phyloP scores from a whole-genome alignment of 192 early-diverging fungal genomes.

The Linderina pennispora region DNA sequence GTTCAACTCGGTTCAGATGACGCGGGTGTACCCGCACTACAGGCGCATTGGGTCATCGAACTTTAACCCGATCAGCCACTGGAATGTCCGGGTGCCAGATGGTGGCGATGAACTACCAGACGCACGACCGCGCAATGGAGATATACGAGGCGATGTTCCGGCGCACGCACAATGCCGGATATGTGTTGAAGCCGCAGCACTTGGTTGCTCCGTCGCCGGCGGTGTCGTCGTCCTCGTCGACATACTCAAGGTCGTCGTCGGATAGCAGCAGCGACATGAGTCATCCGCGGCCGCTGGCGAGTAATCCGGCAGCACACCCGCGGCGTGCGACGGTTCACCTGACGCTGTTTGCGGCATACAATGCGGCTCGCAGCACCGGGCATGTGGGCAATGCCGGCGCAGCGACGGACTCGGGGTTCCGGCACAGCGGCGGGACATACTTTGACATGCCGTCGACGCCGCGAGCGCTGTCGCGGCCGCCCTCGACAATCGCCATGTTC shows the following conservation, averaged over 20 bases:
- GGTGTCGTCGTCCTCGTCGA: background rate
- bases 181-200: slow-evolving; percentile 68
- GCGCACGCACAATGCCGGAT: slow-evolving; percentile 66
- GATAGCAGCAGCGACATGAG: background rate
- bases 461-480: background rate
- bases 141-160: slow-evolving; percentile 82
- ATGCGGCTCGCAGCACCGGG: slow-evolving; percentile 3
- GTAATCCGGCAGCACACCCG: background rate
- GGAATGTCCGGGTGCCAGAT: slow-evolving; percentile 77
- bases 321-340: slow-evolving; percentile 38
- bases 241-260: slow-evolving; percentile 5
- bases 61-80: slow-evolving; percentile 77
- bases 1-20: slow-evolving; percentile 55
- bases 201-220: slow-evolving; percentile 17
- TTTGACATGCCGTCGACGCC: background rate
- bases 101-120: slow-evolving; percentile 90
- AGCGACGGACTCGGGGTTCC: background rate
- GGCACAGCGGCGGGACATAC: too few relatives aligned
- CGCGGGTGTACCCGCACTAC: slow-evolving; percentile 76
- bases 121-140: slow-evolving; percentile 71
- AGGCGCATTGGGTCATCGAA: slow-evolving; percentile 78
- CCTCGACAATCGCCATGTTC: background rate
- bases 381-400: background rate
- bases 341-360: slow-evolving; percentile 29
- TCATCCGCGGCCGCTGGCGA: too few relatives aligned